Base-by-base conservation (phyloP, 257 asterid genomes). In the Capsicum baccatum region DNA sequence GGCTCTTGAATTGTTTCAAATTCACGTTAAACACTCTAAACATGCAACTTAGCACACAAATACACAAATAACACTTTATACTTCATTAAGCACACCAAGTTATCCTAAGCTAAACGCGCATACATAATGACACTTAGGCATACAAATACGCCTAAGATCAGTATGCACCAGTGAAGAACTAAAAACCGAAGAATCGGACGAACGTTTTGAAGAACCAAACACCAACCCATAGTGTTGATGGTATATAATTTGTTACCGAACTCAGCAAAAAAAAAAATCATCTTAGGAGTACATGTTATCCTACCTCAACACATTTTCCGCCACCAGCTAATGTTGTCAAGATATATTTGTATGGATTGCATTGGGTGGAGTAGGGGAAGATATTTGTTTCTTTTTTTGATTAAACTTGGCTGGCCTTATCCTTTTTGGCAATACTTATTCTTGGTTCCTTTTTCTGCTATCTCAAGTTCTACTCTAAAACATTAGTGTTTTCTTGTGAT, bases 281-380 rank as follows among this genome's bases (percentile, higher is more conserved):
- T 71, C 16, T 44, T 44, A 47, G 58, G 17, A 71, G 79, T 10
- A 37, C 26, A 47, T n/a, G 33, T 12, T 48, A 42, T 19, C 42
- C 60, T 74, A 74, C 19, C 80, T 48, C 44, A 48, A 50, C 60
- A 12, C 21, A 50, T 74, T 74, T 74, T 21, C 42, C n/a, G 6
- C 80, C 80, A 74, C 19, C 58, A 44, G 58, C 39, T 71, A 11
- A 74, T 44, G 47, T 71, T n/a, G 39, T 47, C 79, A 47, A 44
- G 39, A 71, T 44, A 11, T 47, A 47, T 8, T 42, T 71, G 58
- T 42, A 71, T 9, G 58, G 39, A 39, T 71, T 71, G 58, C 58
- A 48, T 73, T 73, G 80, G 19, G 58, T 73, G 59, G 80, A 73
- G 59, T 3, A 73, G 80, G 80, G 48, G 80, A 58, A n/a, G 55